Base-by-base conservation (phyloP, 306 rosid species). In the Lithocarpus polystachyus region DNA sequence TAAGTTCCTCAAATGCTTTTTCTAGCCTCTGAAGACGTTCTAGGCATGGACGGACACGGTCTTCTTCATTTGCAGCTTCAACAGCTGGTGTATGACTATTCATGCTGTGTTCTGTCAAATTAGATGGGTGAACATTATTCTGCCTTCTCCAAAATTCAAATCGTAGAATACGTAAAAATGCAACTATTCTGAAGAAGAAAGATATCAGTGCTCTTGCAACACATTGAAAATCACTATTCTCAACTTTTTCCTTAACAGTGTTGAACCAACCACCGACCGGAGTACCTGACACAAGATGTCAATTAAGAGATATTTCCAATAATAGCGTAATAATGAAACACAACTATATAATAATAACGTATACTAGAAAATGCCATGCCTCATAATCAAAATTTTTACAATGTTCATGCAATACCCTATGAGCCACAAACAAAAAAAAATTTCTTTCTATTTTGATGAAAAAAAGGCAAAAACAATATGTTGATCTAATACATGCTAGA, bases 21-120 rank as follows among this genome's bases (percentile, higher is more conserved):
- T 95, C 99, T 62, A 95, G 88, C 83, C 82, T 88, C 85, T 91
- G 89, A 73, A 95, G 92, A 80, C 98, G 98, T 74, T 88, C 84
- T 81, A 84, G 83, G 75, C 93, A 95, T 6, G 95, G 96, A 78
- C 76, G 87, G 70, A 88, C 80, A 14, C 65, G 35, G 64, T 95
- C 96, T 73, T 85, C 89, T 86, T 88, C 92, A 57, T 77, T 79
- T 59, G 56, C 81, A 70, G 79, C 75, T 89, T 87, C 91, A 26
- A 61, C 90, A 75, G 87, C 82, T 67, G 81, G 82, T 73, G 90
- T 77, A 55, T 77, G 88, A 80, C 76, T 75, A 64, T 75, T 81
- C 2, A 84, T 43, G 72, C 55, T 76, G 79, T 33, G 84, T 79
- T 81, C 91, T n/a, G 55, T 45, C 52, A 81, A 62, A 76, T 70